A percentile compares a stretch with the other conserved stretches of the same genome.
phyloP scores from a whole-genome alignment of 2,329 filamentous ascomycete genomes.

The Xylariaceae sp. region DNA sequence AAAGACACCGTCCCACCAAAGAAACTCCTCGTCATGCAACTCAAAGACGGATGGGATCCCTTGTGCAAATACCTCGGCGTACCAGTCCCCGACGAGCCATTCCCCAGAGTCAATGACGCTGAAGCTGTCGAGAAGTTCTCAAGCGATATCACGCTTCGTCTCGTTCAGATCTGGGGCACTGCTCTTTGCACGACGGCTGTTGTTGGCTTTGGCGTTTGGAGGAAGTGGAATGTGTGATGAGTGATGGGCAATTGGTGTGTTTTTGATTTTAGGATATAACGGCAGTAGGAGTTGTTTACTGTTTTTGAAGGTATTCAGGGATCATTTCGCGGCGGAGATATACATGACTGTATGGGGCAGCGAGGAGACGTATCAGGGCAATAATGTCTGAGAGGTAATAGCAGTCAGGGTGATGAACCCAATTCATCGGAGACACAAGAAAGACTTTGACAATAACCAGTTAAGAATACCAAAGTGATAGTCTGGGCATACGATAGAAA shows the following conservation, averaged over 20 bases:
- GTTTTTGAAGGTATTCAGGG: too few relatives aligned
- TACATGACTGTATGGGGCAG: too few relatives aligned
- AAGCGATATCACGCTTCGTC: constrained; percentile 12
- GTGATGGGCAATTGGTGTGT: background rate
- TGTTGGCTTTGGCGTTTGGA: constrained; percentile 11
- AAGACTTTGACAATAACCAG: too few relatives aligned
- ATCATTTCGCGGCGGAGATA: too few relatives aligned
- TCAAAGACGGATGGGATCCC: constrained; percentile 27
- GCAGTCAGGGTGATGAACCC: too few relatives aligned
- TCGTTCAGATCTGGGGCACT: constrained; percentile 15
- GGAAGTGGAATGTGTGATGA: constrained; percentile 12
- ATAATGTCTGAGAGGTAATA: too few relatives aligned
- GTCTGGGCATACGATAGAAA: too few relatives aligned
- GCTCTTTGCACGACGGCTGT: constrained; percentile 5
- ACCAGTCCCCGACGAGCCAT: constrained; percentile 22
- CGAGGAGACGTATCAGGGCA: too few relatives aligned
- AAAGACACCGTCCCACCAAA: constrained; percentile 20
- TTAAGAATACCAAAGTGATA: too few relatives aligned
- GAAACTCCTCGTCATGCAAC: constrained; percentile 26
- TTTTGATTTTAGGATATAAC: background rate
- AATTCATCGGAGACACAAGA: too few relatives aligned
- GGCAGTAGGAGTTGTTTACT: background rate
- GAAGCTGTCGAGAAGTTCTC: constrained; percentile 21
- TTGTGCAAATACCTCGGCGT: constrained; percentile 24
- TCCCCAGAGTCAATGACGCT: constrained; percentile 26